Base-by-base conservation (phyloP, 805 yeast genomes). In the Starmera dryadoides region DNA sequence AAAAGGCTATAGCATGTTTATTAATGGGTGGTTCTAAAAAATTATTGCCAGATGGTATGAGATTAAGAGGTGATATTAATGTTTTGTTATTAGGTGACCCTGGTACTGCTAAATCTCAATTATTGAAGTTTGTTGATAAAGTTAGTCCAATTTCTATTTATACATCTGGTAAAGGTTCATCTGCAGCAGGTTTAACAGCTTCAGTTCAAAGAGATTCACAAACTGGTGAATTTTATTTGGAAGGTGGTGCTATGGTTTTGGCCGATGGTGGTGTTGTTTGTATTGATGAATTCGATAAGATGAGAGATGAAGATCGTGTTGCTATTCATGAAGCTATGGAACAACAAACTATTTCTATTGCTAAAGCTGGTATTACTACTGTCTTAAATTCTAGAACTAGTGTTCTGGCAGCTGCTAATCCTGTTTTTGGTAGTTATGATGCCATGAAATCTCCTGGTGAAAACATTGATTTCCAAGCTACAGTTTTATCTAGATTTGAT, bases 271-370 rank as follows among this genome's bases (percentile, higher is more conserved):
- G 99, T 48, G 97, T 93, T 37, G 97, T 91, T 35, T 93, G 98
- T 73, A 93, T 93, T 56, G 99, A 93, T 69, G 99, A 93, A 72
- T 93, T 93, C 58, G 99, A 93, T 62, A 93, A 93, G 69, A 93
- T 93, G 99, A 75, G 98, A 59, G 99, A 93, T 56, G 98, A 93
- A 59, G 98, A 93, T 63, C 75, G 99, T 58, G 98, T 93, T 30
- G 98, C 98, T 0, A 93, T 93, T 49, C 99, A 93, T 63, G 99
- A 93, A 69, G 98, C 98, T 11, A 93, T 93, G 99, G 99, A 93
- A 67, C 99, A 93, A 63, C 99, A 93, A 64, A 93, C 98, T 0
- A 93, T 93, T 43, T 91, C 98, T 12, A 89, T 93, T 59, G 98
- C 99, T 25, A 93, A 93, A 61, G 99, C 99, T 9, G 99, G 99